Base-by-base conservation (phyloP, 2,329 filamentous ascomycete genomes). In the Pseudogymnoascus sp. region DNA sequence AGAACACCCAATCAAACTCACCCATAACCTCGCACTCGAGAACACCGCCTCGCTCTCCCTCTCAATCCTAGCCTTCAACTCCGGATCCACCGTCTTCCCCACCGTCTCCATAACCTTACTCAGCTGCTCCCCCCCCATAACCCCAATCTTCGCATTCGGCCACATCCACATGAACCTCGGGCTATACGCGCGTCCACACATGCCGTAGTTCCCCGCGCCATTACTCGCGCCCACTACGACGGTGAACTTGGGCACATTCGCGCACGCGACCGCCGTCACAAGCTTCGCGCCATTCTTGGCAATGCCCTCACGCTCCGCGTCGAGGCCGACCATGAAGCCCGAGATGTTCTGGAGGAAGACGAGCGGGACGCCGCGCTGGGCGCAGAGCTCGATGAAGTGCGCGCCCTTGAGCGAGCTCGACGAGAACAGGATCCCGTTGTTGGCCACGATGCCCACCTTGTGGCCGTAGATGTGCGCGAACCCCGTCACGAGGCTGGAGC, bases 221-320 rank as follows among this genome's bases (percentile, higher is more conserved):
- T 94, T 94, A 73, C 88, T 92, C 31, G 89, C 90, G 23, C 94
- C 94, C n/a, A 97, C 88, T 0, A 99, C 90, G 14, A 99, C 91
- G 0, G 94, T 99, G 72, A 97, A 93, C 75, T 99, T 97, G 68
- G 94, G 93, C 43, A 97, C 93, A 68, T 94, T 86, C 3, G 93
- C 92, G 72, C 92, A 97, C 7, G 92, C 91, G 10, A 97, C 94
- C 6, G 93, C 94, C 2, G 92, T 96, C 29, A 97, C 94, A 16
- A 99, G 85, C 78, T 99, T 97, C 5, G 94, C 94, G 41, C 94
- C 94, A 72, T 97, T 95, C 81, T 97, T 97, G 62, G 94, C 94
- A 69, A 99, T 97, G 11, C 94, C 94, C 61, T 93, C 93, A 62
- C 89, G 88, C 77, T 99, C 94, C 0, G 93, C 92, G 70, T 94